phyloP scores from a whole-genome alignment of 1,139 yeast species.

The Yamadazyma aaseri region DNA sequence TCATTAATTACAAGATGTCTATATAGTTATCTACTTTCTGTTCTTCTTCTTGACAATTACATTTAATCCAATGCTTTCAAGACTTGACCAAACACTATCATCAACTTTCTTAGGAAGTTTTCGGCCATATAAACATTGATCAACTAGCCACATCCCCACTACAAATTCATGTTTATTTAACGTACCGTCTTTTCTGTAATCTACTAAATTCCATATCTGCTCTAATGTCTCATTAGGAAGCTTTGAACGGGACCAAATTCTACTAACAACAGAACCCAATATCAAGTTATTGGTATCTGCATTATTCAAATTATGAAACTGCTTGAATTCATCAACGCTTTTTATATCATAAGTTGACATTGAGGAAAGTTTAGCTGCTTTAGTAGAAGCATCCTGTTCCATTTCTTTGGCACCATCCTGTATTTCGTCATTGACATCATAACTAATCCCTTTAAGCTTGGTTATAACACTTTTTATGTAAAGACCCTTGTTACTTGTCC shows the following conservation, averaged over 20 bases:
- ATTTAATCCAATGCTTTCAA: slow-evolving; percentile 48
- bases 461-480: slow-evolving; percentile 49
- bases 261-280: slow-evolving; percentile 69
- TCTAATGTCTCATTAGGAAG: slow-evolving; percentile 62
- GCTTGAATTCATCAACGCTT: slow-evolving; percentile 21
- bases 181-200: slow-evolving; percentile 72
- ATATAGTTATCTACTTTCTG: slow-evolving; percentile 15
- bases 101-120: slow-evolving; percentile 71
- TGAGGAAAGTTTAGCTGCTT: slow-evolving; percentile 34
- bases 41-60: slow-evolving; percentile 39
- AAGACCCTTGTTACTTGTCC: slow-evolving; percentile 82
- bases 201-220: slow-evolving; percentile 80
- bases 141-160: slow-evolving; percentile 95
- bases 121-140: slow-evolving; percentile 91
- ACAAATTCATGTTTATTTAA: slow-evolving; percentile 78
- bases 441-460: slow-evolving; percentile 34
- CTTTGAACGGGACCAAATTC: slow-evolving; percentile 78
- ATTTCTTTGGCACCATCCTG: slow-evolving; percentile 7
- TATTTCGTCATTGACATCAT: slow-evolving; percentile 12
- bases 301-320: slow-evolving; percentile 31
- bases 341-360: slow-evolving; percentile 16
- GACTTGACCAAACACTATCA: slow-evolving; percentile 64
- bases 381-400: slow-evolving; percentile 23
- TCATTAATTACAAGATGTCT: slow-evolving; percentile 1
- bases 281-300: slow-evolving; percentile 42